Evolutionary conservation across 768 basidiomycete species (phyloP).

Genomic region (Suillus luteus): DNA sequence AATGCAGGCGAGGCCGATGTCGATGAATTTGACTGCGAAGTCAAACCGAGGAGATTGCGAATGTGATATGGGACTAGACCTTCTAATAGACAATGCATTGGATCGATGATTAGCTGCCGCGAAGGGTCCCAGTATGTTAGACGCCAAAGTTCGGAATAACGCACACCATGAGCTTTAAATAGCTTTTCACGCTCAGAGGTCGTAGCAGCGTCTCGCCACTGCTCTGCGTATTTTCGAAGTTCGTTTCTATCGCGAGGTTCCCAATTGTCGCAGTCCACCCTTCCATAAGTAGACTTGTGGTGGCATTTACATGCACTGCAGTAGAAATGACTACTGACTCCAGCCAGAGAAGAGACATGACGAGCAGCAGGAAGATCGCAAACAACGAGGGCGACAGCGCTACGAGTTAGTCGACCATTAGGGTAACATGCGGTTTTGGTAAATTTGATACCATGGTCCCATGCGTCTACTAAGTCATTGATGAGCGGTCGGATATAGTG

Average conservation of each 20-base stretch:
- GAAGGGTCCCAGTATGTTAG: constrained; percentile 27
- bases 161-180: constrained; percentile 16
- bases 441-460: too few species aligned
- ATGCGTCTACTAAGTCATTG: too few species aligned
- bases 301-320: too few species aligned
- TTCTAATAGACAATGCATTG: constrained; percentile 20
- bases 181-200: constrained; percentile 9
- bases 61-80: neutral
- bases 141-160: constrained; percentile 18
- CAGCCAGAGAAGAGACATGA: too few species aligned
- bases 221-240: constrained; percentile 11
- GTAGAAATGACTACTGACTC: too few species aligned
- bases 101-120: constrained; percentile 14
- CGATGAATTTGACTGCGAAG: neutral
- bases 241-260: constrained; percentile 13
- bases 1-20: neutral
- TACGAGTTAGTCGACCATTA: too few species aligned
- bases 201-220: constrained; percentile 14
- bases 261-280: constrained; percentile 12
- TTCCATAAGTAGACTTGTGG: too few species aligned
- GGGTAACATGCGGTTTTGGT: too few species aligned
- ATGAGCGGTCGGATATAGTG: too few species aligned
- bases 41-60: neutral
- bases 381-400: too few species aligned
- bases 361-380: too few species aligned